Conservation (phyloP, 345 rosid genomes). For the Nephelium lappaceum region DNA sequence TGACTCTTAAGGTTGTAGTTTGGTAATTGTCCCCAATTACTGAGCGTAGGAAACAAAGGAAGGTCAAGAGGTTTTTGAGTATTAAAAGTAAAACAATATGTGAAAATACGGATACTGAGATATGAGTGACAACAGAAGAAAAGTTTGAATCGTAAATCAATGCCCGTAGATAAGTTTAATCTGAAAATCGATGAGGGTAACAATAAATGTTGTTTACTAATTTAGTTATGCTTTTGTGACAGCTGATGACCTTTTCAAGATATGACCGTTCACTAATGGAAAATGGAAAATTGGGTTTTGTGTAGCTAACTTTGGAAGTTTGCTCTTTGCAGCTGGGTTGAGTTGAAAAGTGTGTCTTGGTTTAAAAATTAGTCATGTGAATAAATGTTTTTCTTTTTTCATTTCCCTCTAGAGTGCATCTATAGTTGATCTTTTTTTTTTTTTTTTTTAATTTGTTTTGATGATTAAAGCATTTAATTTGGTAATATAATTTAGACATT, state of each 20-base stretch:
- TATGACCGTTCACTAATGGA: background rate
- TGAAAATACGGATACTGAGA: background rate
- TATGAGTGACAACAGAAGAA: background rate
- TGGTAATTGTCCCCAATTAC: background rate
- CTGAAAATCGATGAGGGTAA: background rate
- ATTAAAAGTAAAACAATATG: background rate
- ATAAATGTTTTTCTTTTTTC: background rate
- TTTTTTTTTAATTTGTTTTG: background rate
- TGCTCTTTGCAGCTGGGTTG: background rate
- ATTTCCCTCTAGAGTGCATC: background rate
- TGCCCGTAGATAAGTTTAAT: background rate
- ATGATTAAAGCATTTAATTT: constrained; percentile 3
- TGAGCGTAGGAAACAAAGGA: background rate
- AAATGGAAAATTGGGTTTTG: background rate
- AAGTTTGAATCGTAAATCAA: background rate
- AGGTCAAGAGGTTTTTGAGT: background rate
- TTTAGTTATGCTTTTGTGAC: background rate
- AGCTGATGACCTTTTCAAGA: background rate
- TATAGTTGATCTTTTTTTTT: background rate
- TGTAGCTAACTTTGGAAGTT: background rate
- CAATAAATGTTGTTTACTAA: background rate
- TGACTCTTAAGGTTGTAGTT: background rate
- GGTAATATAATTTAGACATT: background rate
- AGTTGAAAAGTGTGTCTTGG: constrained; percentile 6
- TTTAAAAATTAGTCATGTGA: background rate